A percentile compares a stretch with the other conserved stretches of the same genome.
phyloP scores from a whole-genome alignment of 768 basidiomycete genomes.

The Serendipita vermifera region DNA sequence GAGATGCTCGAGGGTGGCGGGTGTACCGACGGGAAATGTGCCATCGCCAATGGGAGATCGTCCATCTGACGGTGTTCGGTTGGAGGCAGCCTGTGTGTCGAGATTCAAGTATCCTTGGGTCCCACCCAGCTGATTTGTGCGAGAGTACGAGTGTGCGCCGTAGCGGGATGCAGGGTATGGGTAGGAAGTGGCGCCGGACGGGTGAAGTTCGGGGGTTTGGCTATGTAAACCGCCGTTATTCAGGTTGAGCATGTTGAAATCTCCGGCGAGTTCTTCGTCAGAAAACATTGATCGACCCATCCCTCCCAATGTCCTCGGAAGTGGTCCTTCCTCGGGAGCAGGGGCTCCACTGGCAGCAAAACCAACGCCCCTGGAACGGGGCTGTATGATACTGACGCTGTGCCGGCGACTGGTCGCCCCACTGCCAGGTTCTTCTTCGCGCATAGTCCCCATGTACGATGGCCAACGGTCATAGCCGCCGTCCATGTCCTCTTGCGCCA shows the following conservation, averaged over 20 bases:
- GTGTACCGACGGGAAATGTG: background rate
- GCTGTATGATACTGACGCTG: constrained; percentile 73
- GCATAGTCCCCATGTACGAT: constrained; percentile 29
- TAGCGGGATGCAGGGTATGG: constrained; percentile 58
- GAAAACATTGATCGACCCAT: constrained; percentile 51
- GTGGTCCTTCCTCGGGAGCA: constrained; percentile 27
- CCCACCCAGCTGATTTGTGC: background rate
- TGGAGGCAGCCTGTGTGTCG: constrained; percentile 10
- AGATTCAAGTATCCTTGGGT: background rate
- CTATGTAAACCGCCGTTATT: constrained; percentile 31
- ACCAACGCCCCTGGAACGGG: constrained; percentile 47
- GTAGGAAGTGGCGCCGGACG: constrained; percentile 58
- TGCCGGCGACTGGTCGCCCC: constrained; percentile 75
- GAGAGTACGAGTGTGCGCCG: constrained; percentile 6
- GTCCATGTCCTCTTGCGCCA: background rate
- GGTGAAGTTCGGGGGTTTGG: constrained; percentile 35
- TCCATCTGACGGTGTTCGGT: background rate
- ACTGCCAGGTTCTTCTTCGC: constrained; percentile 38
- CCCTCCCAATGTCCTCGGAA: constrained; percentile 19
- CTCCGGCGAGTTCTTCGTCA: constrained; percentile 69
- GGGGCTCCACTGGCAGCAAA: constrained; percentile 49
- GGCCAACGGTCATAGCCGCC: constrained; percentile 25
- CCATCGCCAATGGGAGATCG: background rate
- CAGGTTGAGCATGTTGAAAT: constrained; percentile 52
- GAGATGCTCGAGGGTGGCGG: background rate